Evolutionary conservation across 768 basidiomycete species (phyloP).

Genomic region (Amanita brunnescens): DNA sequence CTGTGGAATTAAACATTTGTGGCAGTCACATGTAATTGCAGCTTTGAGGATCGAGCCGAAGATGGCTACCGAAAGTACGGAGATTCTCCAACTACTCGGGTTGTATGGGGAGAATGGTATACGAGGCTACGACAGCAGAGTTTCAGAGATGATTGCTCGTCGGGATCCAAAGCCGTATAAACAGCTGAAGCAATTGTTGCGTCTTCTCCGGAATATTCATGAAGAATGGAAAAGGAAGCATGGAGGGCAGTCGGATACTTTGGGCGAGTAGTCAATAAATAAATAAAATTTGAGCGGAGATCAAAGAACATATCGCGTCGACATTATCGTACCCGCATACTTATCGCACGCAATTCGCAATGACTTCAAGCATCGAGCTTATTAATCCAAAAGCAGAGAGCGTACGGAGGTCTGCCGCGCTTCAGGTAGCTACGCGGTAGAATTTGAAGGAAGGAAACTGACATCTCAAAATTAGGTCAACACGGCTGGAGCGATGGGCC

Average conservation of each 20-base stretch:
- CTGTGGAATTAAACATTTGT: neutral
- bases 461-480: conserved; percentile 51
- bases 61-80: conserved; percentile 40
- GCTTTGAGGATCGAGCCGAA: conserved; percentile 38
- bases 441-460: neutral
- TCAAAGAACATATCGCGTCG: neutral
- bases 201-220: conserved; percentile 41
- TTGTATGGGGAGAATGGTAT: conserved; percentile 51
- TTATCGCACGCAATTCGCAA: conserved; percentile 16
- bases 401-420: conserved; percentile 79
- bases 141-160: conserved; percentile 44
- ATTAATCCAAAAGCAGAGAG: conserved; percentile 97
- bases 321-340: neutral
- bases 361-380: conserved; percentile 82
- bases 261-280: neutral
- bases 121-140: conserved; percentile 37
- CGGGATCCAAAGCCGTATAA: conserved; percentile 29
- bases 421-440: conserved; percentile 51
- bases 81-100: conserved; percentile 39
- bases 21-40: conserved; percentile 43
- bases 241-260: conserved; percentile 6
- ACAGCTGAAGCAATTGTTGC: conserved; percentile 38
- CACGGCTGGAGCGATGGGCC: conserved; percentile 91
- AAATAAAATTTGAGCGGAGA: conserved; percentile 6
- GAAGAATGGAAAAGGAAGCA: conserved; percentile 30